Evolutionary conservation across 2,329 filamentous ascomycete genomes (phyloP), one percentile per base, ranked within the genome.

Genomic region (Sporothrix brasiliensis): DNA sequence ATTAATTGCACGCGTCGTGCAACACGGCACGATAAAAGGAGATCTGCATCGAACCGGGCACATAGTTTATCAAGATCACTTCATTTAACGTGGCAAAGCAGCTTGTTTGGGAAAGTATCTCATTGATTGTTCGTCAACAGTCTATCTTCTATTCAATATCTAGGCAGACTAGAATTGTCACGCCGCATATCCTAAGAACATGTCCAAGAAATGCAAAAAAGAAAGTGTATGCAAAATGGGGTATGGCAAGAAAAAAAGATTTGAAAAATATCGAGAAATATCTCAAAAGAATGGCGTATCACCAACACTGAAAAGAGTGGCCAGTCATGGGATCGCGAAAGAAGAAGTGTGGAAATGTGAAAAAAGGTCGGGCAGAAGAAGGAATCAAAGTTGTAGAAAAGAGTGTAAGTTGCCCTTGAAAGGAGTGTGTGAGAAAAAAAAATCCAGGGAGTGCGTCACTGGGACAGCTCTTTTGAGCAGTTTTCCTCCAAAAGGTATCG

Each of bases 361-460:
- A 24, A 41, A 67, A 56, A 13, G 21, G 65, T 67, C 49, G 66
- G 66, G 66, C 66, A 56, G 66, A 58, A 68, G 39, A 68, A 58
- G 24, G 3, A 58, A 34, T 34, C 30, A 34, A 47, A 56, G 19
- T 39, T 24, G 34, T 61, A 61, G n/a, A 47, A 68, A 68, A 41
- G 66, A 68, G 53, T 68, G 66, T 39, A 68, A 68, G 52, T 34
- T 41, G 66, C 66, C 66, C 66, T 41, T 24, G 11, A 68, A 67
- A 34, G 24, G 50, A 24, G 50, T 63, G 14, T 41, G 24, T 41
- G 30, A 50, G 41, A 34, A 50, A 34, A 24, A 24, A 24, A 50
- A 44, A n/a, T 52, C 5, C 21, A 7, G 44, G 50, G 65, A 61
- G 54, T 39, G 65, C 27, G n/a, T 27, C 58, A 47, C 58, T 63